These are phyloP conservation scores for Stachybotrys chlorohalonatus DNA, from an alignment of 2,329 filamentous ascomycete species.

Conservation along the genomic window DNA sequence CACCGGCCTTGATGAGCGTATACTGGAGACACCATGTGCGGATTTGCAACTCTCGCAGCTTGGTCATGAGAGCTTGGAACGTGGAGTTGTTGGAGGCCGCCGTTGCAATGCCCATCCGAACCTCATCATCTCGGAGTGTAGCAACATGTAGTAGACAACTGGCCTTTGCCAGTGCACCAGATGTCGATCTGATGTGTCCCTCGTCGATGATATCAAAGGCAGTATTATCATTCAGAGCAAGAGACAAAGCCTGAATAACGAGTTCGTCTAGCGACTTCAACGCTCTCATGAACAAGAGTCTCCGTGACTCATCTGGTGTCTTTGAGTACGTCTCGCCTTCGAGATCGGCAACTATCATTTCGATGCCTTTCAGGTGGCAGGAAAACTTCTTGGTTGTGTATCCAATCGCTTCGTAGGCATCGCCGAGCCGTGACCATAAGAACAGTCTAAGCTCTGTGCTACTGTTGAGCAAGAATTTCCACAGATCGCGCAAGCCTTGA, in stretches of 20 bases:
- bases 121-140: slow-evolving; percentile 74
- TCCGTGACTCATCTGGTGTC: slow-evolving; percentile 54
- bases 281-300: slow-evolving; percentile 62
- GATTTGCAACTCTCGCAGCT: slow-evolving; percentile 78
- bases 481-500: slow-evolving; percentile 63
- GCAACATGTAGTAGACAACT: slow-evolving; percentile 70
- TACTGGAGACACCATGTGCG: slow-evolving; percentile 86
- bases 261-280: slow-evolving; percentile 73
- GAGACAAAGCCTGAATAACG: slow-evolving; percentile 59
- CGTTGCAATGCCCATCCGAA: slow-evolving; percentile 65
- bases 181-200: slow-evolving; percentile 63
- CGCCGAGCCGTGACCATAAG: slow-evolving; percentile 82
- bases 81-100: slow-evolving; percentile 49
- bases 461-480: slow-evolving; percentile 74
- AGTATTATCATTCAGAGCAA: slow-evolving; percentile 55
- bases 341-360: slow-evolving; percentile 62
- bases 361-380: slow-evolving; percentile 77
- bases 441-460: slow-evolving; percentile 77
- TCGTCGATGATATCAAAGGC: slow-evolving; percentile 81
- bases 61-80: slow-evolving; percentile 47
- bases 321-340: slow-evolving; percentile 54
- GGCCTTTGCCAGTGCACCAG: slow-evolving; percentile 62
- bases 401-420: slow-evolving; percentile 77
- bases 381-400: slow-evolving; percentile 84
- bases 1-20: slow-evolving; percentile 64